Percentiles rank a stretch among this genome's conserved stretches.
Evolutionary conservation across 306 rosid species (phyloP).

Genomic region (Acacia acuminata): DNA sequence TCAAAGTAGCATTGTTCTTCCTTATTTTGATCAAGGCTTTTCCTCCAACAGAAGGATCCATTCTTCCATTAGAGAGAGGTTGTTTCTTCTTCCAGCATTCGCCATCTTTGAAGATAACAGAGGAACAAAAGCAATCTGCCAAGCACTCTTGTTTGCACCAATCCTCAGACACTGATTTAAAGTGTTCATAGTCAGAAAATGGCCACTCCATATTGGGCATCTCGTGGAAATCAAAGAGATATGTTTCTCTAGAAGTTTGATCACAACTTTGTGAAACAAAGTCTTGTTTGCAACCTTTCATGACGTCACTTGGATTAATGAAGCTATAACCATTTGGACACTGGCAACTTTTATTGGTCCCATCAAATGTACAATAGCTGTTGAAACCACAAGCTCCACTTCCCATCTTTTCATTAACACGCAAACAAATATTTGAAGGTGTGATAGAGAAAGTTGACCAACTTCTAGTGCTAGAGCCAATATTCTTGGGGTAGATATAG

Average conservation of each 20-base stretch:
- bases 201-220: conserved; percentile 24
- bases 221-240: conserved; percentile 16
- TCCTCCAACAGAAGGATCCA: neutral
- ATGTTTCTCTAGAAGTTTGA: neutral
- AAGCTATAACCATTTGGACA: conserved; percentile 40
- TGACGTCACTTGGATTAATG: conserved; percentile 39
- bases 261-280: conserved; percentile 43
- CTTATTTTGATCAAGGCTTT: conserved; percentile 21
- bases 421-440: conserved; percentile 40
- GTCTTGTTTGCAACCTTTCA: conserved; percentile 43
- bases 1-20: neutral
- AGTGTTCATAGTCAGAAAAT: neutral
- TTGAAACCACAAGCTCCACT: conserved; percentile 53
- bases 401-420: neutral
- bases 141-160: conserved; percentile 38
- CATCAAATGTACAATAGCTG: conserved; percentile 30
- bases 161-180: conserved; percentile 9
- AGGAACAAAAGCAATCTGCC: conserved; percentile 11
- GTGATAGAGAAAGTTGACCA: conserved; percentile 28
- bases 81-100: neutral
- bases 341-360: conserved; percentile 14
- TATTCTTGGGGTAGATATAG: conserved; percentile 22
- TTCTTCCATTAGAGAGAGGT: conserved; percentile 20
- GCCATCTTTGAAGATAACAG: neutral
- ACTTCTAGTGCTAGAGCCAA: neutral